A percentile compares a stretch with the other conserved stretches of the same genome.
Conservation (phyloP, 768 basidiomycete genomes). For the Suillus ampliporus region DNA sequence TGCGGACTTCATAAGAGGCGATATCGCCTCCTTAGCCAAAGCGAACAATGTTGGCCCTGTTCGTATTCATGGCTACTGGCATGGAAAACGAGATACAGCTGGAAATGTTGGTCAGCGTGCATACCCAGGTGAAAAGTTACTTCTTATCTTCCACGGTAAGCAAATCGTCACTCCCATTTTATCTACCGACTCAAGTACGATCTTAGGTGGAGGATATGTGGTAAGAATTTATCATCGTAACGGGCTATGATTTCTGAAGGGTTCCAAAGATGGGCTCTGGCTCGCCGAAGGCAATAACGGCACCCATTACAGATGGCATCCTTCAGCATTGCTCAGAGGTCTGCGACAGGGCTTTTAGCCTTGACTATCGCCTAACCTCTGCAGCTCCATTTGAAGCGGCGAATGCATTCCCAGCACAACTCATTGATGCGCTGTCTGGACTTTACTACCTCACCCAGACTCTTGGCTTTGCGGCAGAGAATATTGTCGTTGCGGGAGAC, state of each 20-base stretch:
- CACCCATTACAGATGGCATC: neutral
- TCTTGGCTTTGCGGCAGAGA: slow-evolving; percentile 34
- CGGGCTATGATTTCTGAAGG: neutral
- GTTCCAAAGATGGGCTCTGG: slow-evolving; percentile 1
- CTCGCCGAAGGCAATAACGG: neutral
- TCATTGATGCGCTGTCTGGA: slow-evolving; percentile 43
- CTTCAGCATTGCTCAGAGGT: slow-evolving; percentile 12
- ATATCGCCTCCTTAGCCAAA: slow-evolving; percentile 5
- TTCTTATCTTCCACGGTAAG: slow-evolving; percentile 14
- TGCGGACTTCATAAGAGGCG: slow-evolving; percentile 2
- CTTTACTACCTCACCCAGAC: slow-evolving; percentile 40
- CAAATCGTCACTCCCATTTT: neutral
- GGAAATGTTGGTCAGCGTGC: slow-evolving; percentile 22
- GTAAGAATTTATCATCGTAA: neutral
- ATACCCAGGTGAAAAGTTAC: slow-evolving; percentile 27
- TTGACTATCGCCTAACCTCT: slow-evolving; percentile 41
- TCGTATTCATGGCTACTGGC: slow-evolving; percentile 37
- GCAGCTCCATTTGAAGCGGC: slow-evolving; percentile 19
- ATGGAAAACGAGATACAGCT: slow-evolving; percentile 8
- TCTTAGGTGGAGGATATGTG: slow-evolving; percentile 14
- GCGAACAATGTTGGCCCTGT: slow-evolving; percentile 23
- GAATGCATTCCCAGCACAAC: slow-evolving; percentile 42
- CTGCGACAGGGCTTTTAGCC: slow-evolving; percentile 14
- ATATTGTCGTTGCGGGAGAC: slow-evolving; percentile 45
- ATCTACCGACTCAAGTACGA: neutral